Conservation (phyloP, 345 rosid genomes). For the Linum trigynum region DNA sequence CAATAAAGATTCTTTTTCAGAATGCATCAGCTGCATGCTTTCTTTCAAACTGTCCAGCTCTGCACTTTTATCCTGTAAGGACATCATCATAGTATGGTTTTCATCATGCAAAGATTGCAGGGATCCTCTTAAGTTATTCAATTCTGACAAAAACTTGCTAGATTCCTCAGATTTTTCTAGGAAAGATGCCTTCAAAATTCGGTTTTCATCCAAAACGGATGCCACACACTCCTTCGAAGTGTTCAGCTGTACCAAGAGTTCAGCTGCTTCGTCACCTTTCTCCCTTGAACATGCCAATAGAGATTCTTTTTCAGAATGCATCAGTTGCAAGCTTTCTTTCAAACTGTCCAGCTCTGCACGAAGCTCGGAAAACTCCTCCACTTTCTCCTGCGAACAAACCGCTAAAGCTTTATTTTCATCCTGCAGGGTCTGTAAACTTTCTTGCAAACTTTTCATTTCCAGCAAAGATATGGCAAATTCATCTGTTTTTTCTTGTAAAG, state of each 20-base stretch:
- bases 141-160: slow-evolving; percentile 11
- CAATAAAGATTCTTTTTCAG: slow-evolving; percentile 14
- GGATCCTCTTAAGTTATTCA: slow-evolving; percentile 12
- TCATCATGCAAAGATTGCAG: slow-evolving; percentile 12
- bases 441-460: slow-evolving; percentile 15
- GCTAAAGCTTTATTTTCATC: slow-evolving; percentile 16
- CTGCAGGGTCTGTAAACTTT: slow-evolving; percentile 11
- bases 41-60: slow-evolving; percentile 19
- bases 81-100: slow-evolving; percentile 10
- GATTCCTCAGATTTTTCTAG: slow-evolving; percentile 12
- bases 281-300: slow-evolving; percentile 8
- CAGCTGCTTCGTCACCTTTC: slow-evolving; percentile 10
- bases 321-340: slow-evolving; percentile 16
- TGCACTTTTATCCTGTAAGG: slow-evolving; percentile 12
- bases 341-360: slow-evolving; percentile 12
- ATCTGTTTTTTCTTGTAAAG: slow-evolving; percentile 8
- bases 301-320: slow-evolving; percentile 14
- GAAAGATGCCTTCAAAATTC: slow-evolving; percentile 8
- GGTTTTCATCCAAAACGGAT: slow-evolving; percentile 17
- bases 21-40: slow-evolving; percentile 10
- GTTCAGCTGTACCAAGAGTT: slow-evolving; percentile 13
- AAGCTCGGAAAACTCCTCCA: slow-evolving; percentile 18
- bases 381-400: slow-evolving; percentile 6
- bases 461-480: slow-evolving; percentile 13
- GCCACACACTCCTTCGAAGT: slow-evolving; percentile 13